Base-by-base conservation (phyloP, 1,284 basidiomycete species). In the Limonomyces culmigenus region DNA sequence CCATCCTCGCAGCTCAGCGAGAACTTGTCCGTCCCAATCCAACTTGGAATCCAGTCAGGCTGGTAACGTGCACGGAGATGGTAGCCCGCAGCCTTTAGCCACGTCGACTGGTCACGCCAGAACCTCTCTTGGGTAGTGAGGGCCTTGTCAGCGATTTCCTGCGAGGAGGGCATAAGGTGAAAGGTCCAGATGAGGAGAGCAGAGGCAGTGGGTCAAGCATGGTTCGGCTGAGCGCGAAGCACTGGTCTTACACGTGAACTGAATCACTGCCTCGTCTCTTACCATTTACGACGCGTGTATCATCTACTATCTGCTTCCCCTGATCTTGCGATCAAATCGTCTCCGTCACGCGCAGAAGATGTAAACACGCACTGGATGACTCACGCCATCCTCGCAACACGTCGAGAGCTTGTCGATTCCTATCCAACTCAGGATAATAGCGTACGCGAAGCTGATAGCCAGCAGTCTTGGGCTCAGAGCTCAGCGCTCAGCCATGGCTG, bases 31-130 rank as follows among this genome's bases (percentile, higher is more conserved):
- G 14, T 35, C 13, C 5, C 16, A 19, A 14, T 16, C 35, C 35
- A 36, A 4, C 23, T 29, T 14, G 35, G 35, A 13, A 36, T 27
- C 35, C 35, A 36, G 25, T 30, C 35, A 11, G 35, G 35, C 21
- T 10, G 19, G 18, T 29, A 36, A 36, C 35, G 35, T 6, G 21
- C 11, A 11, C 35, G 19, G 10, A 36, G 25, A 13, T 6, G 15
- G 17, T 36, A 36, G 5, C 35, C 35, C n/a, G n/a, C 23, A 14
- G 6, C 17, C 3, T 16, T 11, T 4, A 36, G 35, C 35, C 35
- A 36, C 30, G 5, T 13, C 23, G 27, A 23, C 14, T 30, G 35
- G 17, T 36, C 35, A 15, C 35, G 35, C 35, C 35, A 36, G 35
- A 16, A 36, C 12, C 4, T 14, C 35, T 36, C 35, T 27, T n/a